Conservation (phyloP, 306 rosid species). For the Cicer judaicum region DNA sequence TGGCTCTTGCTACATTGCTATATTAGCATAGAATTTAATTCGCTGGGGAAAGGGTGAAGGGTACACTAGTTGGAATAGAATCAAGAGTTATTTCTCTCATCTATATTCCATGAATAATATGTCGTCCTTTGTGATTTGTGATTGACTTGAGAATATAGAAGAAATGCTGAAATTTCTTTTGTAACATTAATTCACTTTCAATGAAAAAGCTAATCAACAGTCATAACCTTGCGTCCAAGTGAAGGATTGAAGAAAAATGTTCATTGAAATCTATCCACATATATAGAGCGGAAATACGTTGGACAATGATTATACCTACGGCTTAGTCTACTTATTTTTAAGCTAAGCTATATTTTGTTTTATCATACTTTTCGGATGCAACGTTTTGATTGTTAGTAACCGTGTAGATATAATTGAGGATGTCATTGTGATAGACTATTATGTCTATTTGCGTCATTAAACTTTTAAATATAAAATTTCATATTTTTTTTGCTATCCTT, state of each 20-base stretch:
- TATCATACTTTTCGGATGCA: no score
- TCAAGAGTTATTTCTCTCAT: constrained; percentile 37
- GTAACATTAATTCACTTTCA: constrained; percentile 24
- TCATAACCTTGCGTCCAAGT: constrained; percentile 39
- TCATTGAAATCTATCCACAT: constrained; percentile 1
- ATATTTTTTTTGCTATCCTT: no score
- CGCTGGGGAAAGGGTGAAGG: constrained; percentile 2
- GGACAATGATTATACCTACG: no score
- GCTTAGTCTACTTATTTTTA: no score
- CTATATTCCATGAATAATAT: not conserved
- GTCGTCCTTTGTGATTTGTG: not conserved
- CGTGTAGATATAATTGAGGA: no score
- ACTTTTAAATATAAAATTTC: no score
- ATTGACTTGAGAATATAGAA: constrained; percentile 24
- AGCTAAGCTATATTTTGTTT: no score
- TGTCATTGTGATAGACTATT: no score
- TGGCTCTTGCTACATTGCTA: constrained; percentile 9
- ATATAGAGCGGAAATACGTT: no score
- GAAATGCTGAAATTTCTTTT: constrained; percentile 35
- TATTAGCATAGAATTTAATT: constrained; percentile 36
- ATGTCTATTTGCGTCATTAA: no score
- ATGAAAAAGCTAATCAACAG: constrained; percentile 23
- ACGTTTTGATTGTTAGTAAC: no score
- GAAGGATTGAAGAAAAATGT: constrained; percentile 12
- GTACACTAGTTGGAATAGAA: constrained; percentile 32